Percentiles rank a stretch among this genome's conserved stretches.
phyloP scores from a whole-genome alignment of 2,329 filamentous ascomycete species.

The Cryphonectria radicalis region DNA sequence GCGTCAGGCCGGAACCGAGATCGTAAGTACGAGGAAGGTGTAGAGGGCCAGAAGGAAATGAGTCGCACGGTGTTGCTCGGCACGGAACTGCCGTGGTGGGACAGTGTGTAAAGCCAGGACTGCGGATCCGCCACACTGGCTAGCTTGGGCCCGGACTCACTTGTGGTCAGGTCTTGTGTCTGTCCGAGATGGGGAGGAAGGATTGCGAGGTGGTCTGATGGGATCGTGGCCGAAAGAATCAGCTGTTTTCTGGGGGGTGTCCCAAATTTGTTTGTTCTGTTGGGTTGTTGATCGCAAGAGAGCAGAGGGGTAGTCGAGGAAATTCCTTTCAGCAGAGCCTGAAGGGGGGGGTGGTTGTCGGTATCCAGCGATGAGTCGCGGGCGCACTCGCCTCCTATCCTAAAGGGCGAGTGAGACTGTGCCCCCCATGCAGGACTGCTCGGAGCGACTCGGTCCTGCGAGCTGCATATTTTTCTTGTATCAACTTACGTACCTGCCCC shows the following conservation, averaged over 20 bases:
- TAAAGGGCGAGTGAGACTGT: conserved; percentile 16
- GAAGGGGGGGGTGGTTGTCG: neutral
- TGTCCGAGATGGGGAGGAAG: neutral
- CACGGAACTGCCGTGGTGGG: neutral
- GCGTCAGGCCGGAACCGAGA: conserved; percentile 28
- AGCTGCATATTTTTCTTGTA: conserved; percentile 4
- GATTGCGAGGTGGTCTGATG: conserved; percentile 26
- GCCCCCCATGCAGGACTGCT: neutral
- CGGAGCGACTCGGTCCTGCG: conserved; percentile 16
- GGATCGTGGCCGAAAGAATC: conserved; percentile 9
- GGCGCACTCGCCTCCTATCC: conserved; percentile 12
- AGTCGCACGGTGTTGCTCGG: conserved; percentile 23
- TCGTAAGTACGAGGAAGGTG: conserved; percentile 25
- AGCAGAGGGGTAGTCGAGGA: neutral
- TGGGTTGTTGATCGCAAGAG: conserved; percentile 2
- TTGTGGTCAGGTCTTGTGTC: neutral
- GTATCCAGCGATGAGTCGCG: conserved; percentile 12
- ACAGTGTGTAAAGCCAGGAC: conserved; percentile 15
- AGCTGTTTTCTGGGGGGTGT: neutral
- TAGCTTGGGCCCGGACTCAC: conserved; percentile 1
- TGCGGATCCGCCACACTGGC: conserved; percentile 16
- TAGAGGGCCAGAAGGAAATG: conserved; percentile 6
- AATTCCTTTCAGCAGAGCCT: neutral
- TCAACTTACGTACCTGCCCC: conserved; percentile 1
- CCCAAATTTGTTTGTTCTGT: neutral